Conservation (phyloP, 108 stramenopile genomes). For the Nitzschia inconspicua region DNA sequence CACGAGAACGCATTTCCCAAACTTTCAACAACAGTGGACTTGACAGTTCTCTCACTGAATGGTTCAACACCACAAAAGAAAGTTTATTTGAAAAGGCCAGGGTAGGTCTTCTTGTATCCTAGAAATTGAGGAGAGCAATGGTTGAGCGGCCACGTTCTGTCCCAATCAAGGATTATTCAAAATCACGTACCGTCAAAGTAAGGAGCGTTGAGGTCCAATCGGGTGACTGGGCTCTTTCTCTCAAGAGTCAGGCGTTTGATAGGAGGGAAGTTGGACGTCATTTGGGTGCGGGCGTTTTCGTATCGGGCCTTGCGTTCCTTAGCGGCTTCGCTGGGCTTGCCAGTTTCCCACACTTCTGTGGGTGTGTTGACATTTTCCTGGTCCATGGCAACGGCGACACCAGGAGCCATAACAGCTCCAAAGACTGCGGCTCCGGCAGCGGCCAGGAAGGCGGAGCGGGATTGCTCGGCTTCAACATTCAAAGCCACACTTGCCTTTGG, state of each 20-base stretch:
- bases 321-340: conserved; percentile 50
- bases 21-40: too few species aligned
- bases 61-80: too few species aligned
- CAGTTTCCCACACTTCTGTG: conserved; percentile 83
- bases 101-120: conserved; percentile 85
- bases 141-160: too few species aligned
- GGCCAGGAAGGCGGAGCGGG: conserved; percentile 63
- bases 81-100: conserved; percentile 70
- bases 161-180: background rate
- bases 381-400: conserved; percentile 70
- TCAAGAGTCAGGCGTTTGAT: conserved; percentile 78
- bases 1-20: too few species aligned
- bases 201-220: conserved; percentile 80
- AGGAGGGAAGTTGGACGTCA: conserved; percentile 78
- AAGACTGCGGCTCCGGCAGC: conserved; percentile 61
- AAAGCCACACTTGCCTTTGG: conserved; percentile 27
- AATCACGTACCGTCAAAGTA: conserved; percentile 21
- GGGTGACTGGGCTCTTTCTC: conserved; percentile 83
- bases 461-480: conserved; percentile 57
- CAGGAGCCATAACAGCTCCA: conserved; percentile 43
- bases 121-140: conserved; percentile 29
- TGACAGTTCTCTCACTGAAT: too few species aligned
- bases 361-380: conserved; percentile 64
- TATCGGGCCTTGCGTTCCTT: conserved; percentile 60
- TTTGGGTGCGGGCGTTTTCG: conserved; percentile 77